Evolutionary conservation across 2,329 filamentous ascomycete species (phyloP), one percentile per base, ranked within the genome.

Genomic region (Hypoxylon sp.): DNA sequence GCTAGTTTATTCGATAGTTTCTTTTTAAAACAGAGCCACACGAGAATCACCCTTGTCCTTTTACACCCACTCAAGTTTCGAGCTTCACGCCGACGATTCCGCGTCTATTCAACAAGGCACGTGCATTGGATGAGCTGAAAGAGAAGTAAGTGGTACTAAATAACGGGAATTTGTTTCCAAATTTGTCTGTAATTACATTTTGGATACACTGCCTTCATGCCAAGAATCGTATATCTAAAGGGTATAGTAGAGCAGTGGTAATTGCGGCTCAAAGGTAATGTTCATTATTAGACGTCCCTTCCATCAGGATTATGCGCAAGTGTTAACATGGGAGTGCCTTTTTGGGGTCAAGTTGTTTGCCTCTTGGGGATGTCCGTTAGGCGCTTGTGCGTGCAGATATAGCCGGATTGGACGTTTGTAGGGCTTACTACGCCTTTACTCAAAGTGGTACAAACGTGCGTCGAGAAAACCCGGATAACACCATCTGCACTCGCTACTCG

Each of bases 321-420:
- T 14, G 29, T 5, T 2, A 25, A 51, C 47, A n/a, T n/a, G 47
- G 16, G 11, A 37, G 19, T 47, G 19, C 12, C 27, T 30, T 14
- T 14, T 60, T 43, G 12, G 34, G 16, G n/a, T 16, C 41, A 43
- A 14, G 23, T 23, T 47, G n/a, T n/a, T 27, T 47, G 5, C 43
- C 11, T 21, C 34, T 53, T 66, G 63, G 63, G 63, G 63, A 66
- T 66, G 63, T 66, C 63, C 63, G 63, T 51, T 6, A 6, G 5
- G 14, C 30, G 8, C 30, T 53, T 12, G 29, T 53, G 37, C 16
- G 9, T 50, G 19, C 45, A 27, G 25, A 11, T 16, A 29, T 46
- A 29, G 5, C 43, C 34, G 23, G 23, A 19, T 21, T 47, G 39
- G 43, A 32, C 39, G 25, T 5, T 41, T 41, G 11, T 41, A 41